Evolutionary conservation across 768 basidiomycete species (phyloP).

Genomic region (Tricholoma furcatifolium): DNA sequence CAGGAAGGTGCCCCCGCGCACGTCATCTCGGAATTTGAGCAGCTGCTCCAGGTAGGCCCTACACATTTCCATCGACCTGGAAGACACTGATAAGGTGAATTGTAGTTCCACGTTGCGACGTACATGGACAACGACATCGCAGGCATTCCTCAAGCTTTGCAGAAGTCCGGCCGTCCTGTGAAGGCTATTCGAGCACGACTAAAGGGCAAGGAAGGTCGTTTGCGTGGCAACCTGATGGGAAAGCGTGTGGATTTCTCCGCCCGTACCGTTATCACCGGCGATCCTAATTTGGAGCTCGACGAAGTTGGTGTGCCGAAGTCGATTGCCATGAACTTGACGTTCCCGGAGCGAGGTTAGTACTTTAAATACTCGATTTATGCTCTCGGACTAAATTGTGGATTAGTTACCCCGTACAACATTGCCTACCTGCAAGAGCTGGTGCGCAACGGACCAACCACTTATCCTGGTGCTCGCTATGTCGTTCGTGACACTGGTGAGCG

Average conservation of each 20-base stretch:
- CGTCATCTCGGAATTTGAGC: constrained; percentile 94
- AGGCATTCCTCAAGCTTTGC: constrained; percentile 94
- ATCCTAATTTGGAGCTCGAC: constrained; percentile 94
- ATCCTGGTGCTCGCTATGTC: constrained; percentile 96
- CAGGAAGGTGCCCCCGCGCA: constrained; percentile 97
- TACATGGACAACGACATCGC: constrained; percentile 99
- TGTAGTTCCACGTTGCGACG: constrained; percentile 95
- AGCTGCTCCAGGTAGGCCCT: constrained; percentile 76
- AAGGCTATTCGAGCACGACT: constrained; percentile 97
- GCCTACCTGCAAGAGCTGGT: constrained; percentile 92
- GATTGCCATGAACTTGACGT: constrained; percentile 98
- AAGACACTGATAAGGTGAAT: not conserved
- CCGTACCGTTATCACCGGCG: constrained; percentile 98
- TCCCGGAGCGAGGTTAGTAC: constrained; percentile 85
- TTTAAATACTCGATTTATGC: not conserved
- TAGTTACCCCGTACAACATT: constrained; percentile 98
- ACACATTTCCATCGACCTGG: not conserved
- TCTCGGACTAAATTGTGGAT: constrained; percentile 8
- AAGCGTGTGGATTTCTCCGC: constrained; percentile 99
- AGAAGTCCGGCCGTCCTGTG: constrained; percentile 96
- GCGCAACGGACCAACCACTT: constrained; percentile 89
- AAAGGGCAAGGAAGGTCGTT: constrained; percentile 98
- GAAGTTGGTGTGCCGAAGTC: constrained; percentile 95
- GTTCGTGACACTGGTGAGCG: constrained; percentile 97
- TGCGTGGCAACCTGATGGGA: constrained; percentile 98